Percentiles rank a stretch among this genome's conserved stretches.
phyloP scores from a whole-genome alignment of 306 rosid genomes.

The Biancaea sappan region DNA sequence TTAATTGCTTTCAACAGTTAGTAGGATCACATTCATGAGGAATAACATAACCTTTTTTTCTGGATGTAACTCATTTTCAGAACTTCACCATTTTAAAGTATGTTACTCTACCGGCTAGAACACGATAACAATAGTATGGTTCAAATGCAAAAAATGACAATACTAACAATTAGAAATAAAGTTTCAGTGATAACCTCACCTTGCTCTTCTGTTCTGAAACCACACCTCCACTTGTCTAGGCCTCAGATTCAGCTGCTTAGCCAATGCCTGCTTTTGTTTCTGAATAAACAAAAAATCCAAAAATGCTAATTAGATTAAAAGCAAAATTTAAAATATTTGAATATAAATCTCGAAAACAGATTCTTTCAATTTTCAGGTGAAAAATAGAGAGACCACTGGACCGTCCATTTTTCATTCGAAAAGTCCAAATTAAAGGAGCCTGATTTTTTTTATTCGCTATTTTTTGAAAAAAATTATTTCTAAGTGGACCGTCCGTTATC shows the following conservation, averaged over 20 bases:
- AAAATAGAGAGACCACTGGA: too few species aligned
- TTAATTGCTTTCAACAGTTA: slow-evolving; percentile 34
- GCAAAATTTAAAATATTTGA: neutral
- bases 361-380: too few species aligned
- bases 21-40: slow-evolving; percentile 20
- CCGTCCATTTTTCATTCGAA: too few species aligned
- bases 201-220: slow-evolving; percentile 96
- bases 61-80: slow-evolving; percentile 26
- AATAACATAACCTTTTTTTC: slow-evolving; percentile 13
- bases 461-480: too few species aligned
- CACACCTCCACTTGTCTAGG: slow-evolving; percentile 98
- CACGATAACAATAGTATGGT: neutral
- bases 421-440: too few species aligned
- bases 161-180: too few species aligned
- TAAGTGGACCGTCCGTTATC: too few species aligned
- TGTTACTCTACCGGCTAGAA: neutral
- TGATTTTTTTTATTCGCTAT: too few species aligned
- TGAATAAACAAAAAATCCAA: slow-evolving; percentile 22
- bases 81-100: slow-evolving; percentile 23
- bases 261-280: slow-evolving; percentile 94
- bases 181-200: slow-evolving; percentile 54
- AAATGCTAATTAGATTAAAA: neutral
- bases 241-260: slow-evolving; percentile 74
- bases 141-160: slow-evolving; percentile 8
- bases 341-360: too few species aligned